Base-by-base conservation (phyloP, 2,329 filamentous ascomycete genomes). In the Trichophyton rubrum region DNA sequence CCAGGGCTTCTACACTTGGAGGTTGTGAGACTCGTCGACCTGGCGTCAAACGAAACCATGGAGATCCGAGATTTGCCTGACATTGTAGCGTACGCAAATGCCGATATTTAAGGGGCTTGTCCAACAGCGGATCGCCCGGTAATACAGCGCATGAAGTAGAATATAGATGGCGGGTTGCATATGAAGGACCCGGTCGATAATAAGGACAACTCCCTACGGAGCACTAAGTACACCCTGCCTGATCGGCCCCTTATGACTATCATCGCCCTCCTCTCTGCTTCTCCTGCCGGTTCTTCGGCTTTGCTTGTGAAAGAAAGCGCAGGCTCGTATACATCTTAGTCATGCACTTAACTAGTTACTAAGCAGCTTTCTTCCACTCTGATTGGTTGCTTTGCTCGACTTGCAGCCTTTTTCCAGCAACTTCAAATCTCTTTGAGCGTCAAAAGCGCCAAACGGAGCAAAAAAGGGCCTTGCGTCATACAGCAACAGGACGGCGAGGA, bases 31-130 rank as follows among this genome's bases (percentile, higher is more conserved):
- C 72, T 85, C 8, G 72, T 83, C 17, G 82, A 85, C 70, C 67
- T 83, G 61, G 77, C 77, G 59, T 79, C 78, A 24, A 78, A 81
- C 62, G 80, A 83, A 68, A 77, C 75, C 27, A 78, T 79, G 6
- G 81, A 84, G 67, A 77, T 84, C 58, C 71, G 75, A 61, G 80
- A 84, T 64, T 68, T 85, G 58, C 82, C 82, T 2, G 80, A 81
- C 64, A 78, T 84, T 61, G 69, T 83, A 59, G 75, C 75, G 61
- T 75, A 71, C 60, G 65, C 70, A n/a, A 24, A 20, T 8, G 55
- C 22, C 35, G 55, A 57, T 22, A 27, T 33, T 55, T 20, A 27
- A 24, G 22, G 24, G 27, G 27, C 13, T 6, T 20, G 6, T 43
- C 11, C n/a, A 43, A 43, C 40, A 7, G 15, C 15, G 40, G 40